Percentiles rank a stretch among this genome's conserved stretches.
phyloP scores from a whole-genome alignment of 2,329 filamentous ascomycete genomes.

The Penicillium janthinellum region DNA sequence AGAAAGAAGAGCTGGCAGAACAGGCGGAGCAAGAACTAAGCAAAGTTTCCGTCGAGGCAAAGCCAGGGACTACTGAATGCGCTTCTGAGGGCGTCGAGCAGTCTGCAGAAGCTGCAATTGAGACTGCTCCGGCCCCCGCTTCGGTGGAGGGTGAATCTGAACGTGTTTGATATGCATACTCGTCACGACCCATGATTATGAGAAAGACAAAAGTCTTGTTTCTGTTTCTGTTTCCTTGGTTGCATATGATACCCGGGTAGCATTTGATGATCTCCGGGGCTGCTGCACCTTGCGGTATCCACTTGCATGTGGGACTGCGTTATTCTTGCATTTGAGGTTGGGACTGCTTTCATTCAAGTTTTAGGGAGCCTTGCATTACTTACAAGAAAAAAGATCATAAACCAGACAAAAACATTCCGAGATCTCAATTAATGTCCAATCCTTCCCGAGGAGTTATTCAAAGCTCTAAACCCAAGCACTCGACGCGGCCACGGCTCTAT shows the following conservation, averaged over 20 bases:
- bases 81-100: neutral
- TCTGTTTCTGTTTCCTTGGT: neutral
- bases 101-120: neutral
- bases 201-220: slow-evolving; percentile 7
- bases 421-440: too few species aligned
- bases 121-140: neutral
- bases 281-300: slow-evolving; percentile 4
- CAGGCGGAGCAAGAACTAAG: slow-evolving; percentile 30
- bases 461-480: too few species aligned
- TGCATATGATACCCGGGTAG: slow-evolving; percentile 19
- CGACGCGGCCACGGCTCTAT: too few species aligned
- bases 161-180: neutral
- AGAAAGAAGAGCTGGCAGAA: slow-evolving; percentile 44
- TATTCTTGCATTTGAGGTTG: neutral
- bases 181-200: slow-evolving; percentile 15
- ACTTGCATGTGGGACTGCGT: slow-evolving; percentile 1
- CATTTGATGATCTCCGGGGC: slow-evolving; percentile 20
- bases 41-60: neutral
- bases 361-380: neutral
- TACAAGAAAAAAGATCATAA: neutral
- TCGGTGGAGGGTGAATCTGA: neutral
- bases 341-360: neutral
- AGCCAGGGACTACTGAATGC: neutral
- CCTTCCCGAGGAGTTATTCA: too few species aligned
- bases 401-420: too few species aligned